These are phyloP conservation scores for Candida cerambycidarum DNA, from an alignment of 805 yeast species.

Conservation along the genomic window DNA sequence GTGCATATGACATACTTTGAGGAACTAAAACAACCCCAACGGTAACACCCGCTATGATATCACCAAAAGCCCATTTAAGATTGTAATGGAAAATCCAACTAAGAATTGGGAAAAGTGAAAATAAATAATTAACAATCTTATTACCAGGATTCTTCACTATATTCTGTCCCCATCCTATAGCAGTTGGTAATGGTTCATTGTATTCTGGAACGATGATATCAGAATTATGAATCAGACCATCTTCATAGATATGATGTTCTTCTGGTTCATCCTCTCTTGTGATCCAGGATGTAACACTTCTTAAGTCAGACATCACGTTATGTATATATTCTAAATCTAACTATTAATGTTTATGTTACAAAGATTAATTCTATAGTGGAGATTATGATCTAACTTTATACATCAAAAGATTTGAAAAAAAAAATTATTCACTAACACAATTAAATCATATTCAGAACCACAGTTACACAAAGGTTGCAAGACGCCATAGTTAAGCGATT, in stretches of 20 bases:
- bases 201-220: slow-evolving; percentile 34
- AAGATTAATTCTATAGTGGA: neutral
- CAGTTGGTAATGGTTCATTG: slow-evolving; percentile 33
- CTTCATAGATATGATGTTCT: slow-evolving; percentile 7
- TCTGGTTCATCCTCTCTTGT: slow-evolving; percentile 8
- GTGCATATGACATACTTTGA: slow-evolving; percentile 94
- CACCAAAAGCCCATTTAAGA: slow-evolving; percentile 73
- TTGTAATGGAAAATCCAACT: slow-evolving; percentile 89
- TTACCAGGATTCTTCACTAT: slow-evolving; percentile 38
- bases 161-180: slow-evolving; percentile 29
- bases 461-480: slow-evolving; percentile 2
- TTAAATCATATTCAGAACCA: neutral
- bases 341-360: neutral
- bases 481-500: slow-evolving; percentile 6
- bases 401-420: neutral
- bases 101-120: slow-evolving; percentile 73
- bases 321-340: neutral
- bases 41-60: slow-evolving; percentile 87
- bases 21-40: slow-evolving; percentile 94
- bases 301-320: slow-evolving; percentile 1
- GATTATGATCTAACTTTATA: neutral
- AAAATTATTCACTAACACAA: neutral
- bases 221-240: slow-evolving; percentile 2
- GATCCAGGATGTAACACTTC: slow-evolving; percentile 7
- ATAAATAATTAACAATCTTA: slow-evolving; percentile 46